Conservation (phyloP, 305 asterid species). For the Fraxinus latifolia region DNA sequence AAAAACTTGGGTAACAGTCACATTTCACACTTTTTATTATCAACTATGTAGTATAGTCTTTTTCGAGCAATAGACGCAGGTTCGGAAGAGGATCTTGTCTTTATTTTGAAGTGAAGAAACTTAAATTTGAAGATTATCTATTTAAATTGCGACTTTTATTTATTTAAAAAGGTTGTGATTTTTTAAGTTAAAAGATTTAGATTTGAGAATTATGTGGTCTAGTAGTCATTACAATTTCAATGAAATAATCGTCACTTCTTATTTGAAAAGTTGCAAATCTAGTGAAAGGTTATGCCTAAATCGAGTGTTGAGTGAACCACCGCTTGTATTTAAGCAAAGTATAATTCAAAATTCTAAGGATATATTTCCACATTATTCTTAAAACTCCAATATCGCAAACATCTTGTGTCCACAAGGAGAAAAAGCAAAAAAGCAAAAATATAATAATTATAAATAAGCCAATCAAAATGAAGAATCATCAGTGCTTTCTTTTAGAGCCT, state of each 20-base stretch:
- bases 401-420: neutral
- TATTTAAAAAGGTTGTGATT: too few species aligned
- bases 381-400: neutral
- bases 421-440: neutral
- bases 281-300: too few species aligned
- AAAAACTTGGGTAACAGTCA: neutral
- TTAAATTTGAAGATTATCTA: too few species aligned
- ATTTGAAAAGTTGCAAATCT: too few species aligned
- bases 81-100: neutral
- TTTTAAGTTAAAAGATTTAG: too few species aligned
- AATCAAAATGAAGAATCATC: neutral
- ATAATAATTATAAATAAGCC: neutral
- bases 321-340: neutral
- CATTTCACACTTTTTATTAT: neutral
- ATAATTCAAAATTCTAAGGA: neutral
- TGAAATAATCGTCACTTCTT: too few species aligned
- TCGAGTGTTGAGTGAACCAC: too few species aligned
- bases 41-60: neutral
- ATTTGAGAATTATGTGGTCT: too few species aligned
- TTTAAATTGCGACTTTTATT: too few species aligned
- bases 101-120: too few species aligned
- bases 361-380: neutral
- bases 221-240: too few species aligned
- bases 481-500: slow-evolving; percentile 50
- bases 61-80: neutral